Percentiles rank a stretch among this genome's conserved stretches.
phyloP scores from a whole-genome alignment of 441 rosid species.

The Euphorbia celastroides region DNA sequence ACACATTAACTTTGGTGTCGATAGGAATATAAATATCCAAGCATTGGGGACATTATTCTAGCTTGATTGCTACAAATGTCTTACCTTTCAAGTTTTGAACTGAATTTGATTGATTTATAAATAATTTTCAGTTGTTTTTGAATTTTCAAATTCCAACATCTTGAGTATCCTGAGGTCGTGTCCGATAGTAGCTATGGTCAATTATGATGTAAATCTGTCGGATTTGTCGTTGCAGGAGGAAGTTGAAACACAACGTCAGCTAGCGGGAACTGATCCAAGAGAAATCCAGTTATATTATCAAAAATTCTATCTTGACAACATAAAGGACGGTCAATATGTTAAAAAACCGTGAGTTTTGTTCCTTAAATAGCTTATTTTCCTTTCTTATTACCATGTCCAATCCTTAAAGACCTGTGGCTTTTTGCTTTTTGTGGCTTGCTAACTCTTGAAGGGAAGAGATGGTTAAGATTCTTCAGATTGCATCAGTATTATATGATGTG shows the following conservation, averaged over 20 bases:
- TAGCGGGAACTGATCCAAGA: conserved; percentile 50
- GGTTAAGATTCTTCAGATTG: conserved; percentile 79
- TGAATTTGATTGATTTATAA: not conserved
- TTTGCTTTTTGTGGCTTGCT: conserved; percentile 20
- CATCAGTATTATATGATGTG: conserved; percentile 79
- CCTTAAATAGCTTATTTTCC: conserved; percentile 6
- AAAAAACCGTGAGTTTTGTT: conserved; percentile 67
- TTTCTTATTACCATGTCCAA: not conserved
- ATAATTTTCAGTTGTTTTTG: conserved; percentile 5
- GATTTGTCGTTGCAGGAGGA: conserved; percentile 54
- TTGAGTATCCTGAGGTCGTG: not conserved
- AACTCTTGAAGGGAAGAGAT: conserved; percentile 77
- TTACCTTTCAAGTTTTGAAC: conserved; percentile 2
- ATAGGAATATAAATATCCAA: not conserved
- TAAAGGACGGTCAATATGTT: conserved; percentile 48
- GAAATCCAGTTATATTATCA: conserved; percentile 71
- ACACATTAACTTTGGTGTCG: not conserved
- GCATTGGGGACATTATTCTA: not conserved
- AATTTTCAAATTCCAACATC: conserved; percentile 3
- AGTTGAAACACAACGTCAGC: conserved; percentile 32
- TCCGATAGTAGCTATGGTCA: conserved; percentile 6
- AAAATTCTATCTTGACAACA: conserved; percentile 50
- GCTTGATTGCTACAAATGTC: not conserved
- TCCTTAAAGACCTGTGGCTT: conserved; percentile 18
- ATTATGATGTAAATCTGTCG: conserved; percentile 6